phyloP scores from a whole-genome alignment of 192 early-diverging fungal species.

The Entomortierella lignicola region DNA sequence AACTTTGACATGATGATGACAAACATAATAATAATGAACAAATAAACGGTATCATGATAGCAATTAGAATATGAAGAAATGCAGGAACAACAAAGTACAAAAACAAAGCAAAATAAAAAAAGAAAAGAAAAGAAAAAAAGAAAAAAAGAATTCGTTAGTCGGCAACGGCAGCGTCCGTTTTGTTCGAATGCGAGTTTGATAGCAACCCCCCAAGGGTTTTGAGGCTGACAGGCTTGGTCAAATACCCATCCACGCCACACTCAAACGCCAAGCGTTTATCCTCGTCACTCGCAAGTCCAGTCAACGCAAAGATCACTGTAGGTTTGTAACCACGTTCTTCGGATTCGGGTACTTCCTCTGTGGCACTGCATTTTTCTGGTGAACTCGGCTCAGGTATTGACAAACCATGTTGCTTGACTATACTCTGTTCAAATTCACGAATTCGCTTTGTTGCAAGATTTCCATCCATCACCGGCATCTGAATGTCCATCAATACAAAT shows the following conservation, averaged over 20 bases:
- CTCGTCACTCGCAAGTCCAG: slow-evolving; percentile 54
- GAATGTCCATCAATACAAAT: slow-evolving; percentile 56
- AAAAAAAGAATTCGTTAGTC: background rate
- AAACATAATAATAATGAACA: too few species aligned
- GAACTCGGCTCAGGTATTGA: background rate
- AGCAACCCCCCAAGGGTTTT: slow-evolving; percentile 18
- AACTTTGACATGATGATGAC: too few species aligned
- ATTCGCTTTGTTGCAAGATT: slow-evolving; percentile 54
- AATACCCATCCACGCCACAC: slow-evolving; percentile 58
- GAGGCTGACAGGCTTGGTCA: slow-evolving; percentile 59
- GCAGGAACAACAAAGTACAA: too few species aligned
- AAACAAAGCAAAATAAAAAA: slow-evolving; percentile 3
- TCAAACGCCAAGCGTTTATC: slow-evolving; percentile 56
- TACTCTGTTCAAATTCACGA: slow-evolving; percentile 43
- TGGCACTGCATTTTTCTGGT: background rate
- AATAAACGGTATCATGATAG: too few species aligned
- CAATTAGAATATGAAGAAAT: too few species aligned
- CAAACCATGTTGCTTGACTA: slow-evolving; percentile 13
- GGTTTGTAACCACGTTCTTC: slow-evolving; percentile 13
- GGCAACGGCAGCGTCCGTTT: background rate
- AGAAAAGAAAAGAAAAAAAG: slow-evolving; percentile 1
- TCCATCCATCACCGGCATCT: slow-evolving; percentile 61
- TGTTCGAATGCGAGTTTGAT: slow-evolving; percentile 4
- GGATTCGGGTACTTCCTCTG: background rate
- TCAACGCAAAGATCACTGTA: slow-evolving; percentile 56